Evolutionary conservation across 345 rosid species (phyloP).

Genomic region (Gossypium anomalum): DNA sequence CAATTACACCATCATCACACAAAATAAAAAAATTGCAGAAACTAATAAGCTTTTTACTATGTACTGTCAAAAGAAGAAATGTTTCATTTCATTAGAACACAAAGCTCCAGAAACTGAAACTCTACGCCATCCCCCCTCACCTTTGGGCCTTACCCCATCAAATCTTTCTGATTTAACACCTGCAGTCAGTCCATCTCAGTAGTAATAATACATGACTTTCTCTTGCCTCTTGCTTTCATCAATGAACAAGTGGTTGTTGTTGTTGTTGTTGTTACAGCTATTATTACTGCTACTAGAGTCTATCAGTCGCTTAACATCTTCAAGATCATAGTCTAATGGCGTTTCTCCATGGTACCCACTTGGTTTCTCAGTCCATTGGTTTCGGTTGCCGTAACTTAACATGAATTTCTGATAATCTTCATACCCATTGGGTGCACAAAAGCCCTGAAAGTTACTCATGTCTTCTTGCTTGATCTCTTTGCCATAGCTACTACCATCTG

Average conservation of each 20-base stretch:
- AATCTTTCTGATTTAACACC: constrained; percentile 58
- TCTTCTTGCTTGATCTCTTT: constrained; percentile 60
- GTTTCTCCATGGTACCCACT: constrained; percentile 36
- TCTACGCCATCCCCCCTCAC: constrained; percentile 28
- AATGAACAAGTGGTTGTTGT: constrained; percentile 19
- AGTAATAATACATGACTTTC: constrained; percentile 50
- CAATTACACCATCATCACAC: constrained; percentile 19
- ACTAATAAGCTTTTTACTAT: constrained; percentile 22
- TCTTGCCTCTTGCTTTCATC: constrained; percentile 63
- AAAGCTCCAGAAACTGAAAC: constrained; percentile 29
- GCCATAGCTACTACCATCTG: constrained; percentile 47
- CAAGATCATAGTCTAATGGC: constrained; percentile 37
- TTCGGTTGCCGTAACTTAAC: constrained; percentile 23
- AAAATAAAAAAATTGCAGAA: constrained; percentile 21
- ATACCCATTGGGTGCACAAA: constrained; percentile 27
- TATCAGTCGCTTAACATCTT: constrained; percentile 65
- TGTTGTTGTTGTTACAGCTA: background rate
- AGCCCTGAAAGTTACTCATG: constrained; percentile 19
- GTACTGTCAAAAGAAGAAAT: constrained; percentile 41
- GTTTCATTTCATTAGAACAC: constrained; percentile 32
- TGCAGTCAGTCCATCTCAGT: constrained; percentile 40
- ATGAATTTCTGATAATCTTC: constrained; percentile 36
- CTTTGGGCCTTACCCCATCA: constrained; percentile 59
- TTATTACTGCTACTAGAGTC: constrained; percentile 22
- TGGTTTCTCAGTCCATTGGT: constrained; percentile 34